Evolutionary conservation across 176 grass and related monocot species (phyloP).

Genomic region (Oryza rufipogon): DNA sequence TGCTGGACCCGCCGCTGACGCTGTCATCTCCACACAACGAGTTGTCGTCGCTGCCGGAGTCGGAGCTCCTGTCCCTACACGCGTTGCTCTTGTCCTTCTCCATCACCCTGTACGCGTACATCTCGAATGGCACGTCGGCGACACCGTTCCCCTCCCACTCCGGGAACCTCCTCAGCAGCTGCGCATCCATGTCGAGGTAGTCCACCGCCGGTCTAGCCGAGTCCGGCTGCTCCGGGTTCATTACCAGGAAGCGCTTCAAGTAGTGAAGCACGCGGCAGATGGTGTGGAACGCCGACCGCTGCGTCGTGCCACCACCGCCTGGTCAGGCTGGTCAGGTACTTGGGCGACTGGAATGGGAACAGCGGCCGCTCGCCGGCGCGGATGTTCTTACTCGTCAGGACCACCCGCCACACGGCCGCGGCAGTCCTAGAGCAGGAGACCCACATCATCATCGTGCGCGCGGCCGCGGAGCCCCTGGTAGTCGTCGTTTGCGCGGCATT

Average conservation of each 20-base stretch:
- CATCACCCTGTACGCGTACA: slow-evolving; percentile 83
- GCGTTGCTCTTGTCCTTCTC: slow-evolving; percentile 59
- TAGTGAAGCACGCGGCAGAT: slow-evolving; percentile 83
- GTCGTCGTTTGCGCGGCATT: too few species aligned
- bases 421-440: too few species aligned
- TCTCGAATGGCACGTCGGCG: slow-evolving; percentile 77
- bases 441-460: too few species aligned
- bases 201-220: slow-evolving; percentile 49
- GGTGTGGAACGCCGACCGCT: slow-evolving; percentile 73
- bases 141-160: slow-evolving; percentile 51
- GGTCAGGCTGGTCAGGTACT: slow-evolving; percentile 73
- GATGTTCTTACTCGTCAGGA: slow-evolving; percentile 84
- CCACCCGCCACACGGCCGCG: too few species aligned
- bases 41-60: slow-evolving; percentile 67
- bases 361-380: slow-evolving; percentile 73
- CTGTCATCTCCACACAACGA: slow-evolving; percentile 66
- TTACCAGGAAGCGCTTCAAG: slow-evolving; percentile 73
- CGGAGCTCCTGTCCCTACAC: slow-evolving; percentile 51
- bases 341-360: slow-evolving; percentile 81
- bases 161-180: slow-evolving; percentile 48
- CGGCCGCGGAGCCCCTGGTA: too few species aligned
- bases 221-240: slow-evolving; percentile 54
- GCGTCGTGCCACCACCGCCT: slow-evolving; percentile 84
- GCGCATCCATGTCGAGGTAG: slow-evolving; percentile 78
- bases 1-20: slow-evolving; percentile 2